A percentile compares a stretch with the other conserved stretches of the same genome.
Evolutionary conservation across 2,329 filamentous ascomycete genomes (phyloP).

Genomic region (Neospermospora avenae): DNA sequence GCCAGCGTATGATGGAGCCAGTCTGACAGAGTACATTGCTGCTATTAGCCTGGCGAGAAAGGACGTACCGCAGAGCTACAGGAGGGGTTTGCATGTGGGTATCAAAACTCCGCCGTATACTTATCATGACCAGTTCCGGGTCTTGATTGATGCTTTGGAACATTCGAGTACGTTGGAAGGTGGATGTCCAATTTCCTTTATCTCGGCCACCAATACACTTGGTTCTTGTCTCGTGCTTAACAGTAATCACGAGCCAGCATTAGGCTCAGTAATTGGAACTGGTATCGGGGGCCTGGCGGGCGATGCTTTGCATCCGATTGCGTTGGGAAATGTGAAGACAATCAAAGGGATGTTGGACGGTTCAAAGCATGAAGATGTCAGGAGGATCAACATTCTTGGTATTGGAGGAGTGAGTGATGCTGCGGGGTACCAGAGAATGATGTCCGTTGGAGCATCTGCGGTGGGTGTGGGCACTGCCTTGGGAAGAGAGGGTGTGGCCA

Average conservation of each 20-base stretch:
- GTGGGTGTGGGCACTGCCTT: conserved; percentile 70
- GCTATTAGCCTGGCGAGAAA: conserved; percentile 18
- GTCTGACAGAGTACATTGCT: conserved; percentile 53
- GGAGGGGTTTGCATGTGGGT: conserved; percentile 43
- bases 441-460: conserved; percentile 58
- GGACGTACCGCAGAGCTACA: neutral
- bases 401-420: conserved; percentile 68
- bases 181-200: conserved; percentile 55
- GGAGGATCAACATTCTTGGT: conserved; percentile 62
- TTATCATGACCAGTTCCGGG: conserved; percentile 60
- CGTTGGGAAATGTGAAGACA: conserved; percentile 71
- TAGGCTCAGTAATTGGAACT: conserved; percentile 49
- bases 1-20: conserved; percentile 60
- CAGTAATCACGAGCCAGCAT: conserved; percentile 33
- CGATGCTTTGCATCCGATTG: conserved; percentile 67
- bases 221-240: conserved; percentile 62
- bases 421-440: conserved; percentile 63
- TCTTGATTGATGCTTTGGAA: conserved; percentile 51
- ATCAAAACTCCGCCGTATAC: conserved; percentile 79
- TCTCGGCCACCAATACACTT: conserved; percentile 73
- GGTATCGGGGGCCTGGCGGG: conserved; percentile 73
- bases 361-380: conserved; percentile 41
- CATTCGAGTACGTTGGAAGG: conserved; percentile 12
- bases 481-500: conserved; percentile 56
- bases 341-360: conserved; percentile 57